Base-by-base conservation (phyloP, 305 asterid genomes). In the Solanum aculeatissimum region DNA sequence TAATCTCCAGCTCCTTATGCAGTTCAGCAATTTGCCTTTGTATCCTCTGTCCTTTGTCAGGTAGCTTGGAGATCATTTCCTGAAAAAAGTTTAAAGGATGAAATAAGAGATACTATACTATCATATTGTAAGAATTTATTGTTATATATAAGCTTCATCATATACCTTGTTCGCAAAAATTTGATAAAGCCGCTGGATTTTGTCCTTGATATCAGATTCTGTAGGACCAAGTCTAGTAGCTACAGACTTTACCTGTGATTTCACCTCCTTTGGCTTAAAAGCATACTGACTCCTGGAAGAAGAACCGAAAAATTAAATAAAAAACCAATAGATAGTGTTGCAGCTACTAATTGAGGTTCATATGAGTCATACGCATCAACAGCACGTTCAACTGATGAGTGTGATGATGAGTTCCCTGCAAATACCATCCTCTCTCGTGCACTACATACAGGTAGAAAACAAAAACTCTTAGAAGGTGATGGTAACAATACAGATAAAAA, bases 41-140 rank as follows among this genome's bases (percentile, higher is more conserved):
- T 87, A 96, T 80, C 78, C 87, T 96, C 89, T 89, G 92, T 80
- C 99, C 99, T 62, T 89, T 93, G 85, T 96, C 99, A 14, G 98
- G 94, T 62, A 96, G 87, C 62, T 83, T 90, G 32, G 95, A 90
- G 13, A 94, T 85, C 35, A 89, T 88, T 15, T 47, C 93, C 99
- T 96, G 89, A 38, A 84, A 58, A 54, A 29, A 60, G 6, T 18
- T 51, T 47, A 0, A 27, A 75, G 29, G 23, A 19, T 21, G 18
- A 38, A 68, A 16, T 9, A 5, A 38, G 35, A 42, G 21, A 25
- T 11, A 47, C 21, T 45, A 49, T 4, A 25, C 45, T 32, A 47
- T 49, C 60, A 77, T 51, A 27, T 49, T n/a, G 2, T 9, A 25
- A 47, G 13, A 25, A 16, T 21, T 42, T 5, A 19, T 58, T 53